Base-by-base conservation (phyloP, 192 early-diverging fungal genomes). In the Mortierella hygrophila region DNA sequence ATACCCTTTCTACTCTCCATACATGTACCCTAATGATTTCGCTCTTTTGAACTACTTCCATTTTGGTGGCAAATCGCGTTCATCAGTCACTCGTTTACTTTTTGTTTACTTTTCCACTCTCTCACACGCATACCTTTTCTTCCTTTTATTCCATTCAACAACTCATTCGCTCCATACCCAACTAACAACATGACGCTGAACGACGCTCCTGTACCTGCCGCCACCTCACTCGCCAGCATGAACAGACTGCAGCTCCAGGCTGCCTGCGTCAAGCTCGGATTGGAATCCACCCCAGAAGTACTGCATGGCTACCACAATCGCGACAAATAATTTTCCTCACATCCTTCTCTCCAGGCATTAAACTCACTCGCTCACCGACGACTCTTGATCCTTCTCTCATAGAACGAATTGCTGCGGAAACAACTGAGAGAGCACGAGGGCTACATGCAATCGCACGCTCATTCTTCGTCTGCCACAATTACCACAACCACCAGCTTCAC, bases 171-270 rank as follows among this genome's bases (percentile, higher is more conserved):
- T 38, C 35, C 10, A 49, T 23, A 46, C 60, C 7, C 10, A 15
- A 38, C 6, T 9, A 72, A 26, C 71, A 16, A 21, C 40, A 82
- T 82, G 80, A 76, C 74, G 46, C 71, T 37, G 68, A 70, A 82
- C 80, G 26, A 68, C 47, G 60, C 68, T 55, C n/a, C 15, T n/a
- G 32, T 38, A 46, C 35, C 16, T 55, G 70, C 5, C 40, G 38
- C 41, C 40, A 40, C 32, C 26, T 77, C 42, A 15, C 38, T 80
- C 35, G 49, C 74, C 0, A 76, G 76, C 9, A 32, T 80, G 49
- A 70, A 42, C 38, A 75, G 84, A 49, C 70, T 81, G 21, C 84
- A 86, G n/a, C 84, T 86, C 10, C 84, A 86, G 68, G 68, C 84
- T 21, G 71, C 79, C 11, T 86, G 84, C 63, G 79, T 81, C 60